Evolutionary conservation across 2,329 filamentous ascomycete genomes (phyloP).

Genomic region (Thielaviopsis ethacetica): DNA sequence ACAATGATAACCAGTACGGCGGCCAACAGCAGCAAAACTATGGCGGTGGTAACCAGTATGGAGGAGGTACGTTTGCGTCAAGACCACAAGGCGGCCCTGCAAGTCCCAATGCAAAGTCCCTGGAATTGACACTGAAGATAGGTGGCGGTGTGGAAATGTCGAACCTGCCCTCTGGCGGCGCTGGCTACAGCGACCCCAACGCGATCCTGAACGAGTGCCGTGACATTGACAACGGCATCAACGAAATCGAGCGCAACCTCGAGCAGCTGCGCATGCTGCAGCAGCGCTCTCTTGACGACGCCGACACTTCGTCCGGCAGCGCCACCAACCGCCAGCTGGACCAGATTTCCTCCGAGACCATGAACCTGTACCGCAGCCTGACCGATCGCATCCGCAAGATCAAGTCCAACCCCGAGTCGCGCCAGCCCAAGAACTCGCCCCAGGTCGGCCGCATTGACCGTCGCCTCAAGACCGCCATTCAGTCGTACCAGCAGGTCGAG

Average conservation of each 20-base stretch:
- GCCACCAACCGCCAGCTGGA: constrained; percentile 55
- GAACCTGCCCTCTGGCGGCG: constrained; percentile 10
- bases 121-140: constrained; percentile 12
- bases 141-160: constrained; percentile 14
- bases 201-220: constrained; percentile 72
- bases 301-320: constrained; percentile 52
- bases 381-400: constrained; percentile 64
- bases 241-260: constrained; percentile 56
- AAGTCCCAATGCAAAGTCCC: constrained; percentile 8
- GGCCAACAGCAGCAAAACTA: constrained; percentile 17
- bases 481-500: constrained; percentile 67
- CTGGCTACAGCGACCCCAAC: constrained; percentile 40
- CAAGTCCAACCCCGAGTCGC: constrained; percentile 66
- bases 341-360: constrained; percentile 58
- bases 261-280: constrained; percentile 56
- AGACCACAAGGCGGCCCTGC: constrained; percentile 3
- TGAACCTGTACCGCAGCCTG: constrained; percentile 65
- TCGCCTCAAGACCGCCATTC: constrained; percentile 64
- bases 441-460: constrained; percentile 73
- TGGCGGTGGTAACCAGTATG: constrained; percentile 17
- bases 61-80: constrained; percentile 10
- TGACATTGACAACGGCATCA: constrained; percentile 62
- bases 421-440: constrained; percentile 53
- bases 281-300: constrained; percentile 54
- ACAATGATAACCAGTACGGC: constrained; percentile 18